Evolutionary conservation across 148 eudicot genomes (phyloP), one percentile per base, ranked within the genome.

Genomic region (Rheum nobile): DNA sequence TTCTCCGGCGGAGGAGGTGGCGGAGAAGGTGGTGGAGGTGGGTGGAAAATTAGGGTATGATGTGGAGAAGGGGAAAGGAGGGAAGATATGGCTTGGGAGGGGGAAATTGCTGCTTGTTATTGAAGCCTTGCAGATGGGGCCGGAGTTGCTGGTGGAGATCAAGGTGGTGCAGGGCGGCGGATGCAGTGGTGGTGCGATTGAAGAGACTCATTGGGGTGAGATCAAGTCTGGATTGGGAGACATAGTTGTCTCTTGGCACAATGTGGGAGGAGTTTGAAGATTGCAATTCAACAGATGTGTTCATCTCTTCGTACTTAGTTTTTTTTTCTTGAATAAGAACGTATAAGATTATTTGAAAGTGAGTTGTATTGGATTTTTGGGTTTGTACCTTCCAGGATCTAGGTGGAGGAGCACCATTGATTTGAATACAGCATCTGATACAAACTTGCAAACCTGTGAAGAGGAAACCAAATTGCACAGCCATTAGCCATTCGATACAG

Each of bases 61-160:
- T 4, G 67, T 61, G 37, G 67, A 61, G 67, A 61, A 28, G 37
- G 67, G 67, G 7, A n/a, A n/a, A n/a, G n/a, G n/a, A n/a, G n/a
- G n/a, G n/a, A n/a, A n/a, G n/a, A n/a, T n/a, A n/a, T n/a, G 34
- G 67, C 67, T 61, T 61, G 67, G 67, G n/a, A 61, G 17, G 67
- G 67, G 35, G 37, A 61, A 29, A 14, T 29, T 61, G 35, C 2
- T 61, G 67, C 35, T 61, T 28, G 67, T 61, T 31, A 26, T 29
- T 12, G 67, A 61, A 35, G 19, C 12, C 4, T 61, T 29, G 37
- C 19, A 61, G 35, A 28, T 61, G 1, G 67, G 67, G 37, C 34
- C 37, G 37, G 67, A 29, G 35, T 61, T 61, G 67, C 19, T 61
- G 67, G 67, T 28, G 67, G 67, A 61, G 37, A 28, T 72, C 59